phyloP scores from a whole-genome alignment of 2,329 filamentous ascomycete genomes.

The Nemania abortiva region DNA sequence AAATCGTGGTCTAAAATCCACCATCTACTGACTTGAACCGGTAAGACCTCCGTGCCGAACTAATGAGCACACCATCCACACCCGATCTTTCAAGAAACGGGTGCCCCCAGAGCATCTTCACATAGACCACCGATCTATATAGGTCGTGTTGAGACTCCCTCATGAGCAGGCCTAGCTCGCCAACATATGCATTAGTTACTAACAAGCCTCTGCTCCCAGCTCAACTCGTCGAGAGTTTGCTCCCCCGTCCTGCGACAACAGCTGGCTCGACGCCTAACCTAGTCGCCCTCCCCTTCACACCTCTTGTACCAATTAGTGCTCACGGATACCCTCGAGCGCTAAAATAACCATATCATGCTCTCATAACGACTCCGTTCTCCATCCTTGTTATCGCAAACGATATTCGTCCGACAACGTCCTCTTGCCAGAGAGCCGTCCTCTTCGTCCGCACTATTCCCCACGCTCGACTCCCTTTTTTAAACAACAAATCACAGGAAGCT shows the following conservation, averaged over 20 bases:
- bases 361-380: neutral
- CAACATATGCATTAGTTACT: constrained; percentile 11
- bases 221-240: neutral
- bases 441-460: neutral
- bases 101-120: neutral
- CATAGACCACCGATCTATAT: neutral
- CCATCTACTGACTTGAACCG: neutral
- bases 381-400: neutral
- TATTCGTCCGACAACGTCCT: constrained; percentile 2
- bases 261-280: constrained; percentile 1
- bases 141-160: neutral
- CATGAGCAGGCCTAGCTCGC: constrained; percentile 1
- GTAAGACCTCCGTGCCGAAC: neutral
- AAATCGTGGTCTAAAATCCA: neutral
- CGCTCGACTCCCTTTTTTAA: neutral
- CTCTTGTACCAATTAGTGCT: neutral
- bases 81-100: neutral
- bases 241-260: neutral
- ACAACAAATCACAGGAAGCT: neutral
- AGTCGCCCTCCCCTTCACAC: neutral
- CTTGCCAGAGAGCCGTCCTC: neutral
- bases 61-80: neutral
- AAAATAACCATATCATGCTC: constrained; percentile 9
- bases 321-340: neutral
- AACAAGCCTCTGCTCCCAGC: constrained; percentile 14